Evolutionary conservation across 2,329 filamentous ascomycete species (phyloP).

Genomic region (Fusarium sp.): DNA sequence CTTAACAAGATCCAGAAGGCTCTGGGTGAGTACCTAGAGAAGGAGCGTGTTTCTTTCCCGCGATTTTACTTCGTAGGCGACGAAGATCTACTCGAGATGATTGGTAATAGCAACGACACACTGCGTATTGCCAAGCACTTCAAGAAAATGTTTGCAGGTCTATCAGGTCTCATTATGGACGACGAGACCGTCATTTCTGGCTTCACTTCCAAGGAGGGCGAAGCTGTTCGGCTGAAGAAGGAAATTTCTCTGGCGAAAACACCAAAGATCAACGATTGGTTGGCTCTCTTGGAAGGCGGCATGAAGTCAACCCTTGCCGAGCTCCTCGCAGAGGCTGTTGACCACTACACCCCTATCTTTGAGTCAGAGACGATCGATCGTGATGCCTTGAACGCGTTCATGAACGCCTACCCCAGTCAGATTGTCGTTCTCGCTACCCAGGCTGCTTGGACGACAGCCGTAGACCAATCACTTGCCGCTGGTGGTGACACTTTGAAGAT

Average conservation of each 20-base stretch:
- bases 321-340: constrained; percentile 86
- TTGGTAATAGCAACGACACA: constrained; percentile 98
- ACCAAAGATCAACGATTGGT: constrained; percentile 98
- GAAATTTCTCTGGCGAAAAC: constrained; percentile 94
- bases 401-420: constrained; percentile 88
- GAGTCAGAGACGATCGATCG: constrained; percentile 77
- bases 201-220: constrained; percentile 95
- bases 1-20: constrained; percentile 99
- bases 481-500: constrained; percentile 77
- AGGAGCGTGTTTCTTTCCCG: constrained; percentile 96
- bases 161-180: constrained; percentile 91
- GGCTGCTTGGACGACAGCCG: constrained; percentile 90
- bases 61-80: constrained; percentile 99
- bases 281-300: constrained; percentile 89
- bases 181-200: constrained; percentile 91
- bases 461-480: constrained; percentile 80
- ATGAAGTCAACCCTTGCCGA: constrained; percentile 97
- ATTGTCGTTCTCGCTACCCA: constrained; percentile 96
- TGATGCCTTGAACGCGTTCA: constrained; percentile 80
- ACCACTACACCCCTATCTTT: constrained; percentile 85
- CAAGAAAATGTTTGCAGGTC: constrained; percentile 99
- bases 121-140: constrained; percentile 97
- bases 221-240: constrained; percentile 87
- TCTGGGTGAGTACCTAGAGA: constrained; percentile 96
- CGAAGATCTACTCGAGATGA: constrained; percentile 98